A percentile compares a stretch with the other conserved stretches of the same genome.
phyloP scores from a whole-genome alignment of 306 rosid species.

The Chamaecrista fasciculata region DNA sequence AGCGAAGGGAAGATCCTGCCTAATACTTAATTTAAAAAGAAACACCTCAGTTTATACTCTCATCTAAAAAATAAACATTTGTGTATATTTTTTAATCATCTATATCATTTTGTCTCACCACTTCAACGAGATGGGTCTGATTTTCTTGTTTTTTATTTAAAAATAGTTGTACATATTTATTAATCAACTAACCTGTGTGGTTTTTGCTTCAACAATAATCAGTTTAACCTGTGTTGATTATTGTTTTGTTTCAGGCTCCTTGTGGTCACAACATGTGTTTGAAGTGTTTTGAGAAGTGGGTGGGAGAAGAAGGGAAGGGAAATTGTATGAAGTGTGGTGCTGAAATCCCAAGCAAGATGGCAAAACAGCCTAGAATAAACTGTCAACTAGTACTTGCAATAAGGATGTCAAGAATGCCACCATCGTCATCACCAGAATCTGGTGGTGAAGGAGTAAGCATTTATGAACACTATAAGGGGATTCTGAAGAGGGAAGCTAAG shows the following conservation, averaged over 20 bases:
- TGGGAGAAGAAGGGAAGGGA: slow-evolving; percentile 45
- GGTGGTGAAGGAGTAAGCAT: no score
- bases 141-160: no score
- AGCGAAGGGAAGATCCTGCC: no score
- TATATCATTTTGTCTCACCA: no score
- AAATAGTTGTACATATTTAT: no score
- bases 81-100: no score
- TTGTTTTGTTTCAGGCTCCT: slow-evolving; percentile 51
- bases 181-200: no score
- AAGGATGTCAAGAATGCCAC: slow-evolving; percentile 54
- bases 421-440: background rate
- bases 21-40: no score
- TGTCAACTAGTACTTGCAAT: slow-evolving; percentile 65
- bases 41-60: no score
- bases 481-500: slow-evolving; percentile 35
- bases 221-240: background rate
- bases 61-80: no score
- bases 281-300: slow-evolving; percentile 69
- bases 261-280: slow-evolving; percentile 90
- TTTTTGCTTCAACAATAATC: no score
- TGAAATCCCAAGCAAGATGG: slow-evolving; percentile 51
- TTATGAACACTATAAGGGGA: slow-evolving; percentile 35
- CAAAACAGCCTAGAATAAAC: slow-evolving; percentile 71
- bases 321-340: slow-evolving; percentile 61
- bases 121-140: no score